Conservation (phyloP, 768 basidiomycete genomes). For the Krasilnikovozyma curviuscula region DNA sequence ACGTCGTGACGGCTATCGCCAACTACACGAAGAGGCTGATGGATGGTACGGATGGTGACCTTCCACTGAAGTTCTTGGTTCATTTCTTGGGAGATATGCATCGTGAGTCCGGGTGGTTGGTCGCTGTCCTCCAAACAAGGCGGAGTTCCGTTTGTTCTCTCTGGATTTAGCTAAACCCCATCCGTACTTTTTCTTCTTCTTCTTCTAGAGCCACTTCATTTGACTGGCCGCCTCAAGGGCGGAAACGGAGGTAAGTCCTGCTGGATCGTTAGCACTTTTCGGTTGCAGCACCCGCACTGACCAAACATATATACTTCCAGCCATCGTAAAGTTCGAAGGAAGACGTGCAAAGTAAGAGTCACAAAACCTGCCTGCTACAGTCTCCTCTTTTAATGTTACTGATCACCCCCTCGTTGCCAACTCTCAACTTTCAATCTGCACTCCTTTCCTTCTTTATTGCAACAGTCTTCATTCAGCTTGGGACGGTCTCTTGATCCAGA, state of each 20-base stretch:
- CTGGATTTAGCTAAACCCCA: background rate
- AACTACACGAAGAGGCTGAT: slow-evolving; percentile 51
- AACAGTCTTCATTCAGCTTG: slow-evolving; percentile 69
- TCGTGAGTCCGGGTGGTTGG: too few relatives aligned
- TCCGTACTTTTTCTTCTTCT: slow-evolving; percentile 78
- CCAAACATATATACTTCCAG: slow-evolving; percentile 14
- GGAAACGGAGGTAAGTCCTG: slow-evolving; percentile 47
- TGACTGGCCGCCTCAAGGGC: slow-evolving; percentile 69
- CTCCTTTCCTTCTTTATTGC: background rate
- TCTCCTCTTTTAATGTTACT: slow-evolving; percentile 8
- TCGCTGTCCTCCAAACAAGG: too few relatives aligned
- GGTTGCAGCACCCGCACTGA: background rate
- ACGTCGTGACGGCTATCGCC: slow-evolving; percentile 57
- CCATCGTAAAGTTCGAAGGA: slow-evolving; percentile 53
- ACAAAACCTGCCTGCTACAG: too few relatives aligned
- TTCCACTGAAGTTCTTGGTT: slow-evolving; percentile 76
- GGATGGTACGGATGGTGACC: slow-evolving; percentile 34
- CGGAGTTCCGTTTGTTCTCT: background rate
- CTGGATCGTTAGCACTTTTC: slow-evolving; percentile 9
- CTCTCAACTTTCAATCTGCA: background rate
- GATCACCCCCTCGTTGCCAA: background rate
- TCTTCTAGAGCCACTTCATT: slow-evolving; percentile 83
- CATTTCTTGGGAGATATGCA: slow-evolving; percentile 43
- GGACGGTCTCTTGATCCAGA: slow-evolving; percentile 66
- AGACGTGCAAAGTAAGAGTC: slow-evolving; percentile 50